These are phyloP conservation scores for Hyaloscypha hepaticicola DNA, from an alignment of 495 filamentous ascomycete species.

Conservation along the genomic window DNA sequence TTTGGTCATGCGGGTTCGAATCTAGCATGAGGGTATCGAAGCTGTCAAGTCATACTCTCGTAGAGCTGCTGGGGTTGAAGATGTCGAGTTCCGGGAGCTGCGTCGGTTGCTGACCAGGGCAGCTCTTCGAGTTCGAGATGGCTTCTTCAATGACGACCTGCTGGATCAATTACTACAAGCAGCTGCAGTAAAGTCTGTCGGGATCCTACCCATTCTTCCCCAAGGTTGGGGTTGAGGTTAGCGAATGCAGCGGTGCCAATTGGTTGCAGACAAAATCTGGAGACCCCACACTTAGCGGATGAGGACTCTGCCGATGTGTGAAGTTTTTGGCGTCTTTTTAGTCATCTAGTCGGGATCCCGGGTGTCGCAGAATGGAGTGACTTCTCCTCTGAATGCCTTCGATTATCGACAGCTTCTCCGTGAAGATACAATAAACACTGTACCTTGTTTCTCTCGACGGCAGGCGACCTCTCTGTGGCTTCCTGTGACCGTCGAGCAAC, in stretches of 20 bases:
- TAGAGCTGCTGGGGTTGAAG: not conserved
- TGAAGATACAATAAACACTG: not conserved
- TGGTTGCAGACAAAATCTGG: slow-evolving; percentile 6
- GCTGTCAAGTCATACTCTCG: not conserved
- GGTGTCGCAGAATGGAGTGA: not conserved
- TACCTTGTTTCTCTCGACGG: not conserved
- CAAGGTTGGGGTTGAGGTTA: not conserved
- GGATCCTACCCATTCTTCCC: not conserved
- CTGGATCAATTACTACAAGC: not conserved
- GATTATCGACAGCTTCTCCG: not conserved
- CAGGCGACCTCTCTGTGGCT: not conserved
- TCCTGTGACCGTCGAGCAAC: not conserved
- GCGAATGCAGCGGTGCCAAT: not conserved
- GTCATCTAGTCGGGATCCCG: not conserved
- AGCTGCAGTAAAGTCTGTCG: not conserved
- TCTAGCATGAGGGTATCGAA: not conserved
- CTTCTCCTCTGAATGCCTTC: not conserved
- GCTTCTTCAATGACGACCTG: not conserved
- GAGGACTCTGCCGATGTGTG: not conserved
- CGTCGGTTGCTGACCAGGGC: not conserved
- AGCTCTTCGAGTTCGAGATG: not conserved
- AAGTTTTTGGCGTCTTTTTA: not conserved
- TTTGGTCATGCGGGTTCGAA: not conserved
- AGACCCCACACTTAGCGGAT: not conserved
- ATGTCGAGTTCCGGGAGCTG: not conserved